These are phyloP conservation scores for Hymenoscyphus infarciens DNA, from an alignment of 2,329 filamentous ascomycete genomes.

Conservation along the genomic window DNA sequence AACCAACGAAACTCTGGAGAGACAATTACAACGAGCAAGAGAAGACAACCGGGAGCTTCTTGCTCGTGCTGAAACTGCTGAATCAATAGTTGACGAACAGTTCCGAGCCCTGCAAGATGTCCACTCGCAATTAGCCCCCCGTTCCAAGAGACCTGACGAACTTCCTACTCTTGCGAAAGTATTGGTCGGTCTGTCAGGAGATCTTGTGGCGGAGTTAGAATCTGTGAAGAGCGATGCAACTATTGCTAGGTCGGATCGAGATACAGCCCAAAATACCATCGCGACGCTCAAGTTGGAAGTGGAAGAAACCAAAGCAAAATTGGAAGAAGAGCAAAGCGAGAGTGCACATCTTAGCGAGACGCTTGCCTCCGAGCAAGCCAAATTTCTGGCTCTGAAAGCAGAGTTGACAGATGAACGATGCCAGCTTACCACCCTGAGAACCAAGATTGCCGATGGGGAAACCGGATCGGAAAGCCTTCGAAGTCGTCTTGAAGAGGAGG, in stretches of 20 bases:
- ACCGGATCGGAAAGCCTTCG: conserved; percentile 77
- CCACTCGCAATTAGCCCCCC: conserved; percentile 54
- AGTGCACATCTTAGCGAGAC: conserved; percentile 51
- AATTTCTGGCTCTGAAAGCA: conserved; percentile 49
- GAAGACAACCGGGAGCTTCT: conserved; percentile 52
- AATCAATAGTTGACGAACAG: conserved; percentile 51
- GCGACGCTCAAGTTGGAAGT: conserved; percentile 57
- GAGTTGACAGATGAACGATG: conserved; percentile 62
- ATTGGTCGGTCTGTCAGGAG: conserved; percentile 54
- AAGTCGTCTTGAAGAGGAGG: conserved; percentile 71
- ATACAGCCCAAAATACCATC: conserved; percentile 52
- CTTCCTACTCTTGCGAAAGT: conserved; percentile 55
- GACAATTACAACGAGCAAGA: conserved; percentile 51
- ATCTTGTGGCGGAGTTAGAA: conserved; percentile 56
- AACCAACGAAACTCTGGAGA: conserved; percentile 55
- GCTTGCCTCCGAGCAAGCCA: conserved; percentile 51
- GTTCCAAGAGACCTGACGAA: conserved; percentile 52
- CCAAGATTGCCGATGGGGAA: conserved; percentile 76
- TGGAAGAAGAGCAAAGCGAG: conserved; percentile 50
- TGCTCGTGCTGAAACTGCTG: conserved; percentile 47
- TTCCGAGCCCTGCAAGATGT: conserved; percentile 54
- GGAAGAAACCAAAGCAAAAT: conserved; percentile 48
- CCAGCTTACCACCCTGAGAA: conserved; percentile 65
- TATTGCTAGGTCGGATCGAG: conserved; percentile 61
- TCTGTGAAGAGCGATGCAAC: conserved; percentile 57